A percentile compares a stretch with the other conserved stretches of the same genome.
Conservation (phyloP, 495 filamentous ascomycete species). For the Tuber calosporum region DNA sequence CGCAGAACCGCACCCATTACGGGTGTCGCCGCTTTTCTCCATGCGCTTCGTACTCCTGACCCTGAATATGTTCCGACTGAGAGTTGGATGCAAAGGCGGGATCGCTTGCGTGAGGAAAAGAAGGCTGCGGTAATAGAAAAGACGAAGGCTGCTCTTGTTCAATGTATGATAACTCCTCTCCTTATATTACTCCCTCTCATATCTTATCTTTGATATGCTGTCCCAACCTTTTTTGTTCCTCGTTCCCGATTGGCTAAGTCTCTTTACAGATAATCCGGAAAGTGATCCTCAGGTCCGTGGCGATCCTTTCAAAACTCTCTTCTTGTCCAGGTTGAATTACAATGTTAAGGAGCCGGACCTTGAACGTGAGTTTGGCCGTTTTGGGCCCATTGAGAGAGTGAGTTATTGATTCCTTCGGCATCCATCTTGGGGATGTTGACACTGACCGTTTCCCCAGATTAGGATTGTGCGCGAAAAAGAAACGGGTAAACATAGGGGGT, state of each 20-base stretch:
- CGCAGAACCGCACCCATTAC: slow-evolving; percentile 63
- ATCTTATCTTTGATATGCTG: not conserved
- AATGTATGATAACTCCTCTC: slow-evolving; percentile 54
- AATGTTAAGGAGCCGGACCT: slow-evolving; percentile 82
- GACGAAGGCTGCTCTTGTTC: slow-evolving; percentile 57
- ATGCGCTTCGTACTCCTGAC: slow-evolving; percentile 59
- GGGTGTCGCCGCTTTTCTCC: slow-evolving; percentile 67
- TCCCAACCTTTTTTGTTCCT: slow-evolving; percentile 20
- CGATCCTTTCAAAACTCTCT: slow-evolving; percentile 90
- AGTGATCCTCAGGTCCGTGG: slow-evolving; percentile 80
- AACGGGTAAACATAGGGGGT: slow-evolving; percentile 81
- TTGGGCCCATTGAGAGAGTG: slow-evolving; percentile 88
- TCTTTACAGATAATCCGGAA: slow-evolving; percentile 56
- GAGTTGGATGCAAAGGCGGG: slow-evolving; percentile 80
- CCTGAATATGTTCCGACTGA: slow-evolving; percentile 77
- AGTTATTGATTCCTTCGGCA: slow-evolving; percentile 12
- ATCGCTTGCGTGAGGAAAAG: slow-evolving; percentile 72
- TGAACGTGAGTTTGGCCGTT: slow-evolving; percentile 88
- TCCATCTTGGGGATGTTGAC: slow-evolving; percentile 12
- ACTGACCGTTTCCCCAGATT: slow-evolving; percentile 56
- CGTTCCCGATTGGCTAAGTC: slow-evolving; percentile 11
- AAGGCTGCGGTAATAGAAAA: slow-evolving; percentile 57
- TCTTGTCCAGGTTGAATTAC: slow-evolving; percentile 83
- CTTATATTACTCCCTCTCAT: not conserved
- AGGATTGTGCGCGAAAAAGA: slow-evolving; percentile 71